Conservation (phyloP, 1,139 yeast genomes). For the Zygosaccharomyces pseudobailii region DNA sequence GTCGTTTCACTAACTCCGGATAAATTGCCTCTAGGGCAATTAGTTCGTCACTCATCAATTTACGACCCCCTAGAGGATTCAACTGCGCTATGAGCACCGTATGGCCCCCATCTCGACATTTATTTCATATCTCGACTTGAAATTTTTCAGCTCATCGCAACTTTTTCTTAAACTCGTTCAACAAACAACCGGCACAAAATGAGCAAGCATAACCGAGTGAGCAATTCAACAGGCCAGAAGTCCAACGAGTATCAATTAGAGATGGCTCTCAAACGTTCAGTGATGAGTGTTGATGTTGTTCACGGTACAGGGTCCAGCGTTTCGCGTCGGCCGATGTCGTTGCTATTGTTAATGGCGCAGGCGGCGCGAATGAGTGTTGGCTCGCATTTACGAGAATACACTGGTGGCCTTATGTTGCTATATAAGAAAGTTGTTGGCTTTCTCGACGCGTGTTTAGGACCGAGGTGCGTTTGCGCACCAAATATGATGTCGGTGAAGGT, state of each 20-base stretch:
- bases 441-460: background rate
- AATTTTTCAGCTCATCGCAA: conserved; percentile 5
- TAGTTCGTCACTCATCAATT: conserved; percentile 70
- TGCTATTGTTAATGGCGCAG: background rate
- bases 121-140: background rate
- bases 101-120: background rate
- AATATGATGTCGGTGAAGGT: background rate
- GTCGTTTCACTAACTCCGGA: conserved; percentile 51
- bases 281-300: background rate
- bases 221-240: background rate
- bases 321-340: conserved; percentile 2
- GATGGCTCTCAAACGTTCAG: background rate
- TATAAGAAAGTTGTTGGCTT: background rate
- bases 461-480: background rate
- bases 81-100: conserved; percentile 2
- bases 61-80: conserved; percentile 25
- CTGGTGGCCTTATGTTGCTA: background rate
- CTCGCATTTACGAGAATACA: background rate
- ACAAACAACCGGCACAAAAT: background rate
- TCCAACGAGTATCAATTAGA: background rate
- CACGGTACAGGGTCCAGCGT: conserved; percentile 1
- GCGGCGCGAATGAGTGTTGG: background rate
- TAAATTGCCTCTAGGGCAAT: conserved; percentile 86
- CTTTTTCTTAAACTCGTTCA: conserved; percentile 1
- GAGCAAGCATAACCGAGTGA: background rate